Base-by-base conservation (phyloP, 192 early-diverging fungal species). In the Backusella liffmaniae region DNA sequence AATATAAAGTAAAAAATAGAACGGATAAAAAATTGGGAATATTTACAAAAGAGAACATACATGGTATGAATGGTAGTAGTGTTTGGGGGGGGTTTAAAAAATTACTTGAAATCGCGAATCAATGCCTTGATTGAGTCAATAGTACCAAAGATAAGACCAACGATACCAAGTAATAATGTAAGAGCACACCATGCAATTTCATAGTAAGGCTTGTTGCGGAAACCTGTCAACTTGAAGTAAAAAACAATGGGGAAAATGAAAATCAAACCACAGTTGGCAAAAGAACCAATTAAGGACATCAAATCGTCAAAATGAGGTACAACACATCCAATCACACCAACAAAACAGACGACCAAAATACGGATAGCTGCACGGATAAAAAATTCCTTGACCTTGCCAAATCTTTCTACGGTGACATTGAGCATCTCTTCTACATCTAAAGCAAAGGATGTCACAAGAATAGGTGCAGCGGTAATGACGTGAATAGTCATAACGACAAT, bases 201-300 rank as follows among this genome's bases (percentile, higher is more conserved):
- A 46, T 80, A 80, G 29, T 68, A 34, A 32, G 76, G 76, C 37
- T 81, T 81, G 76, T 81, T 81, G 29, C 80, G 76, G 32, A 77
- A 56, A 18, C 94, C 94, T 72, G 90, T 88, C 56, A 96, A 77
- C 83, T 88, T 90, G 66, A 92, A 84, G 70, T 95, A 93, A 81
- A 89, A 95, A 12, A 94, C 37, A 35, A 95, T 87, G 0, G 95
- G 95, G 41, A 96, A 86, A 66, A 95, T 84, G 75, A 96, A 96
- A 84, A 96, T 94, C 23, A 95, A 85, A 30, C 87, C 83, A 53
- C 87, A 91, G 74, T 93, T 95, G 62, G 91, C 88, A 8, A 95
- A 76, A 18, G 94, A 91, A 32, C 94, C 94, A 21, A 97, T 72
- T 12, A 97, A 83, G 7, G 90, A 89, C 87, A 96, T 86, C 23